A percentile compares a stretch with the other conserved stretches of the same genome.
Evolutionary conservation across 345 rosid genomes (phyloP).

Genomic region (Acer saccharum): DNA sequence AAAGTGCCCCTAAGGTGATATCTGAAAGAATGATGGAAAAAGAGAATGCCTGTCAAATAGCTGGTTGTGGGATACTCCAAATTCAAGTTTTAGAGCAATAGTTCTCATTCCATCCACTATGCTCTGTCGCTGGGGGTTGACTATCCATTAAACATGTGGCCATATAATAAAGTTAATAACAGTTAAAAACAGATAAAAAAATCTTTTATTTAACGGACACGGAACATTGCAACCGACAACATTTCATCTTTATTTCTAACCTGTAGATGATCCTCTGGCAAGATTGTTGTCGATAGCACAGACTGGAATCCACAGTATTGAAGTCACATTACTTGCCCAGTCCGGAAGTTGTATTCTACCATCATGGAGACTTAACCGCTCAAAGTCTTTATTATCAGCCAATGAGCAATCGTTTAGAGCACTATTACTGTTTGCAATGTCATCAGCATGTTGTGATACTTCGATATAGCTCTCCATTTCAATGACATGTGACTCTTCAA

Average conservation of each 20-base stretch:
- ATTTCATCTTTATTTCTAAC: constrained; percentile 38
- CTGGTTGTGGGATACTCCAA: constrained; percentile 90
- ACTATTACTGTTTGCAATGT: constrained; percentile 29
- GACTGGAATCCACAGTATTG: constrained; percentile 91
- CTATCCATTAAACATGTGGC: constrained; percentile 48
- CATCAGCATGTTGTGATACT: constrained; percentile 30
- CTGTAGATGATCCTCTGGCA: constrained; percentile 89
- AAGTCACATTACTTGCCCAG: constrained; percentile 79
- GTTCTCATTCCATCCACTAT: constrained; percentile 97
- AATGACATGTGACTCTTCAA: constrained; percentile 71
- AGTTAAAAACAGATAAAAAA: constrained; percentile 18
- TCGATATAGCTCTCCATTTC: constrained; percentile 75
- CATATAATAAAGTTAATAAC: constrained; percentile 6
- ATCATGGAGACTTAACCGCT: constrained; percentile 58
- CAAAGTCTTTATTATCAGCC: constrained; percentile 47
- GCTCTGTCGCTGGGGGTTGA: constrained; percentile 64
- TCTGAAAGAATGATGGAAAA: constrained; percentile 15
- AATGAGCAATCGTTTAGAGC: constrained; percentile 33
- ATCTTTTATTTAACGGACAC: constrained; percentile 8
- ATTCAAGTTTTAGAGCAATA: constrained; percentile 90
- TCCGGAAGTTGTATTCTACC: constrained; percentile 79
- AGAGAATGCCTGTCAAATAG: constrained; percentile 73
- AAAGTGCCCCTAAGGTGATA: neutral
- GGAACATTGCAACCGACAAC: constrained; percentile 24
- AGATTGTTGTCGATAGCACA: constrained; percentile 73